Percentiles rank a stretch among this genome's conserved stretches.
Evolutionary conservation across 2,329 filamentous ascomycete species (phyloP).

Genomic region (Trichoderma sp.): DNA sequence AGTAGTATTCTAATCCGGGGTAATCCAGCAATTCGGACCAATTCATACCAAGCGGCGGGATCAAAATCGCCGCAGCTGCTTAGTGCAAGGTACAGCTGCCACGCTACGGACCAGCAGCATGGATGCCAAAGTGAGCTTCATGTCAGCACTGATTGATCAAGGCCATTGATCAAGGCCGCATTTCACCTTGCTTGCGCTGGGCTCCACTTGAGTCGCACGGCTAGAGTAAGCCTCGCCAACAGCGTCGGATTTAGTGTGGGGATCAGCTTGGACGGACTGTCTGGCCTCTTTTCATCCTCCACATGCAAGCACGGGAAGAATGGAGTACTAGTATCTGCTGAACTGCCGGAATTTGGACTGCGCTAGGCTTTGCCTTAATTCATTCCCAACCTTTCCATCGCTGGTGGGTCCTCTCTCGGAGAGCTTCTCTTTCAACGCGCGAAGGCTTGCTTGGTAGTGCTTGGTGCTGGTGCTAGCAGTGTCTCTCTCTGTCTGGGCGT

Average conservation of each 20-base stretch:
- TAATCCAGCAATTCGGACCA: background rate
- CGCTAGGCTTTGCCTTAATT: constrained; percentile 6
- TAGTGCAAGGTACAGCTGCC: background rate
- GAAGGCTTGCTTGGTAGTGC: background rate
- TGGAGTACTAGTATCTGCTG: constrained; percentile 4
- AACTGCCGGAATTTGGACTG: background rate
- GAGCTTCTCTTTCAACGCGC: background rate
- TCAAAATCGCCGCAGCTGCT: background rate
- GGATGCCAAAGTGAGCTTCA: background rate
- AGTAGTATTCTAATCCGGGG: background rate
- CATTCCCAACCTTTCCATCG: background rate
- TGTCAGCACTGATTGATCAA: no score
- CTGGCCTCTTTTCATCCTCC: constrained; percentile 11
- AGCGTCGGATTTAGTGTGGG: constrained; percentile 10
- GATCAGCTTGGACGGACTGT: background rate
- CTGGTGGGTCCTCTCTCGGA: background rate
- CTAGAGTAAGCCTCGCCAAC: background rate
- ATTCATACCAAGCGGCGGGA: background rate
- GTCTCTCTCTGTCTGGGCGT: background rate
- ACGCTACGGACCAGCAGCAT: background rate
- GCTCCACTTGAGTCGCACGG: background rate
- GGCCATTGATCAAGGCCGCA: no score
- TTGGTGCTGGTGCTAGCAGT: no score
- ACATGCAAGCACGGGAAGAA: constrained; percentile 4
- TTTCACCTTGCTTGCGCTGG: background rate